phyloP scores from a whole-genome alignment of 2,329 filamentous ascomycete species.

The Sphaceloma murrayae region DNA sequence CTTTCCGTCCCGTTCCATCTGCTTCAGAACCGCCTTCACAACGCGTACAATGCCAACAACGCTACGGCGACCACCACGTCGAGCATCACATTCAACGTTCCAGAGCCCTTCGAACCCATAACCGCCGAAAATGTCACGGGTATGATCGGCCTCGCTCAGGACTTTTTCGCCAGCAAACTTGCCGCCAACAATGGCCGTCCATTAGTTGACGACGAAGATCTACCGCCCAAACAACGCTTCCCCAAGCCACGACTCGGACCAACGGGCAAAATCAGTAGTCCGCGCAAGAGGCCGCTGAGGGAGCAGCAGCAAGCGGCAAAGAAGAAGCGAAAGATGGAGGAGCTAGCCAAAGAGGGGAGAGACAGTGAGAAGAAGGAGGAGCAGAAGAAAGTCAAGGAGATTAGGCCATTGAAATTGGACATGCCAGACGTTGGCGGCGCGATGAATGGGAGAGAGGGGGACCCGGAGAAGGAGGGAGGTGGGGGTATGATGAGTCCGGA shows the following conservation, averaged over 20 bases:
- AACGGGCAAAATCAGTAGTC: conserved; percentile 78
- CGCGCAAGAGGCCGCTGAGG: conserved; percentile 70
- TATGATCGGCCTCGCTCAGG: conserved; percentile 79
- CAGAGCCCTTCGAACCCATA: conserved; percentile 64
- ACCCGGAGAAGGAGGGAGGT: conserved; percentile 48
- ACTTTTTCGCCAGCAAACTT: conserved; percentile 85
- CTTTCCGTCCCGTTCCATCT: conserved; percentile 90
- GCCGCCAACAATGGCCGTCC: conserved; percentile 74
- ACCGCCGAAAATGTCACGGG: conserved; percentile 65
- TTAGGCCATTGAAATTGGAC: conserved; percentile 41
- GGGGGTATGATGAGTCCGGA: conserved; percentile 77
- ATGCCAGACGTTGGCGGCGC: conserved; percentile 37
- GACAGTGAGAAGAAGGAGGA: conserved; percentile 19
- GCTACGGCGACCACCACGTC: conserved; percentile 51
- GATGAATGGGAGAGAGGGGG: conserved; percentile 22
- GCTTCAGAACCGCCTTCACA: conserved; percentile 81
- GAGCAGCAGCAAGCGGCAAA: conserved; percentile 77
- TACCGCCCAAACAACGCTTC: conserved; percentile 80
- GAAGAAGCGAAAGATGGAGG: conserved; percentile 68
- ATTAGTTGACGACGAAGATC: conserved; percentile 85
- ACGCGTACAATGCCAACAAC: conserved; percentile 69
- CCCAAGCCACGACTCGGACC: conserved; percentile 53
- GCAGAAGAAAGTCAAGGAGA: conserved; percentile 34
- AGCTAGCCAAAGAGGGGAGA: conserved; percentile 28
- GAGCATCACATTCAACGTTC: conserved; percentile 55